phyloP scores from a whole-genome alignment of 108 stramenopile species.

The Discostella pseudostelligera region DNA sequence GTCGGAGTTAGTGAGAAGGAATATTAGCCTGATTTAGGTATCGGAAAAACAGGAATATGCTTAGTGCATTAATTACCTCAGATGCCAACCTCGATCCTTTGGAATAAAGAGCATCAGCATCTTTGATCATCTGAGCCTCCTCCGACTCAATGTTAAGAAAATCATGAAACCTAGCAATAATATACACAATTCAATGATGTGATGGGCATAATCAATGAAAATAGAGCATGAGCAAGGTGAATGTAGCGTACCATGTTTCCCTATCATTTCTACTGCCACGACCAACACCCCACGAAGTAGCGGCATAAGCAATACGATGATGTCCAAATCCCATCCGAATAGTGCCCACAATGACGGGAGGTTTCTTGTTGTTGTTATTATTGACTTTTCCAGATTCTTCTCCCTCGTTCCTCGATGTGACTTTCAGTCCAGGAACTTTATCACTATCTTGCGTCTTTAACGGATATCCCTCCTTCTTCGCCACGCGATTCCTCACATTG shows the following conservation, averaged over 20 bases:
- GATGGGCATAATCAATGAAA: too few relatives aligned
- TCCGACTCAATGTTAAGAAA: slow-evolving; percentile 85
- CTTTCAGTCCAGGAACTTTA: slow-evolving; percentile 37
- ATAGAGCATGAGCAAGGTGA: neutral
- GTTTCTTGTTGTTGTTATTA: slow-evolving; percentile 27
- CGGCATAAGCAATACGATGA: slow-evolving; percentile 91
- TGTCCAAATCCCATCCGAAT: slow-evolving; percentile 96
- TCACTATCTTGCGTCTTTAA: slow-evolving; percentile 35
- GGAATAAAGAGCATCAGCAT: slow-evolving; percentile 76
- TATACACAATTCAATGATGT: neutral
- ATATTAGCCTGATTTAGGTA: neutral
- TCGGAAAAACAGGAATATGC: slow-evolving; percentile 5
- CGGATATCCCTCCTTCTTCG: slow-evolving; percentile 43
- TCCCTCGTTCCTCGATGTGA: slow-evolving; percentile 38
- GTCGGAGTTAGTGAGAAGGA: too few relatives aligned
- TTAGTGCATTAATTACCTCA: slow-evolving; percentile 53
- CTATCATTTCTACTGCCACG: slow-evolving; percentile 15
- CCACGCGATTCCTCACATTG: slow-evolving; percentile 36
- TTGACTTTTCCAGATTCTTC: slow-evolving; percentile 10
- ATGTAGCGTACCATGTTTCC: slow-evolving; percentile 29
- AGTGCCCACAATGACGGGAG: slow-evolving; percentile 82
- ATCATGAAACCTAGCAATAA: slow-evolving; percentile 79
- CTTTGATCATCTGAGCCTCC: slow-evolving; percentile 82
- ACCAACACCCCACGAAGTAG: slow-evolving; percentile 77
- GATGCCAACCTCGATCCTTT: slow-evolving; percentile 78